A percentile compares a stretch with the other conserved stretches of the same genome.
Conservation (phyloP, 345 rosid species). For the Citropsis articulata region DNA sequence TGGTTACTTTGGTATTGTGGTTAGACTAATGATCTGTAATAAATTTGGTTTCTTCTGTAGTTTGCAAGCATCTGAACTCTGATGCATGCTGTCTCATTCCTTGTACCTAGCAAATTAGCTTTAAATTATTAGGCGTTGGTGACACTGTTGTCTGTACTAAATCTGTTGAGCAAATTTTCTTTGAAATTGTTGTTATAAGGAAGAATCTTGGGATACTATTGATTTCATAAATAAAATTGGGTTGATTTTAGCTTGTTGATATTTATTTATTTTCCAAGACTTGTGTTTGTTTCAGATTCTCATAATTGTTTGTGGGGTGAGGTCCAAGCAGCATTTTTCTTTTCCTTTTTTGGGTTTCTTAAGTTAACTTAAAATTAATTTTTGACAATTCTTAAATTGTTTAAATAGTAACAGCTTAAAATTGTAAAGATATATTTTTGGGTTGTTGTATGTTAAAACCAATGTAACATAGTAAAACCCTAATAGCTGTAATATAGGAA, state of each 20-base stretch:
- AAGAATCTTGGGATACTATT: background rate
- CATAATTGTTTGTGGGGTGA: background rate
- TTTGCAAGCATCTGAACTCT: conserved; percentile 17
- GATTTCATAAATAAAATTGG: background rate
- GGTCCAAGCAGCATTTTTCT: background rate
- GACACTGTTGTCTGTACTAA: background rate
- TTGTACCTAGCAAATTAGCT: background rate
- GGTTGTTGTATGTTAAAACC: too few relatives aligned
- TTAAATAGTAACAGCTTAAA: too few relatives aligned
- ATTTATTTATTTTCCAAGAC: background rate
- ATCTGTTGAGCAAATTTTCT: background rate
- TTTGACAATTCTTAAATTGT: too few relatives aligned
- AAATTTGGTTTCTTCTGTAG: conserved; percentile 30
- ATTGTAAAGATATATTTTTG: too few relatives aligned
- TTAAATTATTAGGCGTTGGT: background rate
- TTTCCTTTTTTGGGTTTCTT: too few relatives aligned
- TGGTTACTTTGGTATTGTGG: background rate
- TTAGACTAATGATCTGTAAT: conserved; percentile 27
- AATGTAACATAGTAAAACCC: too few relatives aligned
- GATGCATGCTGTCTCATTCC: conserved; percentile 5
- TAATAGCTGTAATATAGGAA: too few relatives aligned
- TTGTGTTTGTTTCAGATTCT: background rate
- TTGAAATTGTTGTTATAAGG: background rate
- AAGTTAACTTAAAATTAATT: too few relatives aligned
- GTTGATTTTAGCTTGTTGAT: background rate